phyloP scores from a whole-genome alignment of 495 filamentous ascomycete genomes.

The Pyronema domesticum region DNA sequence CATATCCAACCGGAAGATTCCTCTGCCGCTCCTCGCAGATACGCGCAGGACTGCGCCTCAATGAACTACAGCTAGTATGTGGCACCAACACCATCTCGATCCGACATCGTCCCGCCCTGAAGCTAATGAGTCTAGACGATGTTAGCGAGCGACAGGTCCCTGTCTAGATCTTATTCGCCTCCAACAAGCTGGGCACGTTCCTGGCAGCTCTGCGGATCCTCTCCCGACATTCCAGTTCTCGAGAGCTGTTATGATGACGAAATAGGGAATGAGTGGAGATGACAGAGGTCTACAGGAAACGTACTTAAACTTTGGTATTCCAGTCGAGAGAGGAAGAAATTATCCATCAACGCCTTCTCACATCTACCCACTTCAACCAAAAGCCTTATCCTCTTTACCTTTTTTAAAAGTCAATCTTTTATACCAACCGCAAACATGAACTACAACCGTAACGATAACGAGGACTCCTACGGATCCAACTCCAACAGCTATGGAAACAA shows the following conservation, averaged over 20 bases:
- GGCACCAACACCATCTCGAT: neutral
- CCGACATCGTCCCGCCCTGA: neutral
- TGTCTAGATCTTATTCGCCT: neutral
- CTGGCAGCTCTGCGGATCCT: neutral
- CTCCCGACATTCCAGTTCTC: neutral
- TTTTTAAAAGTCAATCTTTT: no score
- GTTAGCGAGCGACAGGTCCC: neutral
- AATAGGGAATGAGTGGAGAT: neutral
- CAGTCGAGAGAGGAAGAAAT: neutral
- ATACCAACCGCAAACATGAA: neutral
- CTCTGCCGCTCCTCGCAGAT: neutral
- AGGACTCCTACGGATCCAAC: neutral
- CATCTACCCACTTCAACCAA: neutral
- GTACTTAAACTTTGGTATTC: neutral
- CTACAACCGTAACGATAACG: neutral
- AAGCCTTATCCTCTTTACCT: neutral
- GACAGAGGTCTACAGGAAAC: neutral
- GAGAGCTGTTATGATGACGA: neutral
- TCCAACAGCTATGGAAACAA: neutral
- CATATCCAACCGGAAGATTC: no score
- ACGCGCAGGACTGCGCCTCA: neutral
- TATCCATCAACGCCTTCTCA: neutral
- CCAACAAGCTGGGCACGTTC: neutral
- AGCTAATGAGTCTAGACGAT: neutral
- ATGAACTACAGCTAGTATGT: neutral